phyloP scores from a whole-genome alignment of 1,284 basidiomycete genomes.

The Ustilago curta region DNA sequence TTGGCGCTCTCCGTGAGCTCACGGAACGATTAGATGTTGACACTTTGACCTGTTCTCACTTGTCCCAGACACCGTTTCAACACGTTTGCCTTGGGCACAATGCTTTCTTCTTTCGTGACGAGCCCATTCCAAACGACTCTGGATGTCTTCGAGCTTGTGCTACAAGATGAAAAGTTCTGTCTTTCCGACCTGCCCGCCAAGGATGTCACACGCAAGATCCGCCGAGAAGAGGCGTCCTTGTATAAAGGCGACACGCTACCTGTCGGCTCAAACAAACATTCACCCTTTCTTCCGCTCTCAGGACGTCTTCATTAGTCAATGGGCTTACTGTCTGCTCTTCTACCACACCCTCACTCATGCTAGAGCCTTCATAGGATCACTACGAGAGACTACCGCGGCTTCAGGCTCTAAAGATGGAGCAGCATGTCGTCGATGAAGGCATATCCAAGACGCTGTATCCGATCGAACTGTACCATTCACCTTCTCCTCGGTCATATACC shows the following conservation, averaged over 20 bases:
- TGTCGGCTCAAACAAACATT: too few species aligned
- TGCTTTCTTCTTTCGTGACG: neutral
- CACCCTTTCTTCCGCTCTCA: too few species aligned
- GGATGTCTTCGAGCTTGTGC: too few species aligned
- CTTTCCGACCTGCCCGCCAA: too few species aligned
- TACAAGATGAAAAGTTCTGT: too few species aligned
- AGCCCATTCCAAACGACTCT: too few species aligned
- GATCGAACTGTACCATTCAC: conserved; percentile 17
- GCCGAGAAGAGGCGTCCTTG: too few species aligned
- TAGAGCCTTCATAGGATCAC: neutral
- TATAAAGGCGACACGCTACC: too few species aligned
- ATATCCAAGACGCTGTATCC: conserved; percentile 9
- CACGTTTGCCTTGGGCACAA: neutral
- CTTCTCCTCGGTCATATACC: neutral
- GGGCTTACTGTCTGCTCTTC: neutral
- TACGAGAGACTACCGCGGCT: neutral
- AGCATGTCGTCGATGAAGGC: neutral
- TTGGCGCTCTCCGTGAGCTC: conserved; percentile 1
- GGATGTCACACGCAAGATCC: too few species aligned
- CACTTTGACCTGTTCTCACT: conserved; percentile 2
- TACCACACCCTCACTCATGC: neutral
- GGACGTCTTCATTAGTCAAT: too few species aligned
- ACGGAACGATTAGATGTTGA: conserved; percentile 35
- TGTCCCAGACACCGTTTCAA: neutral
- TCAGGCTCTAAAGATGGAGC: neutral